phyloP scores from a whole-genome alignment of 768 basidiomycete genomes.

The Podaxis carcinomalis region DNA sequence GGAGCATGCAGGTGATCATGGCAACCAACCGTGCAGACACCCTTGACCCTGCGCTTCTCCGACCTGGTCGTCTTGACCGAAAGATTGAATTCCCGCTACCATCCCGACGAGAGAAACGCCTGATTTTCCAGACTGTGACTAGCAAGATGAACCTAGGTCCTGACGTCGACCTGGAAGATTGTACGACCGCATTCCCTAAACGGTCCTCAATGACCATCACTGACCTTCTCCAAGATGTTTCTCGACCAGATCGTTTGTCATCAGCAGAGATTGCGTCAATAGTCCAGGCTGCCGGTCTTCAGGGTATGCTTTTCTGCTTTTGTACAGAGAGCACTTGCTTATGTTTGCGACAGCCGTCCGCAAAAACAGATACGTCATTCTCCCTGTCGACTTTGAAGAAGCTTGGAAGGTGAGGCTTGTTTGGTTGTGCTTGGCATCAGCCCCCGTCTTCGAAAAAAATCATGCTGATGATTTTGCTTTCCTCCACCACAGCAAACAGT shows the following conservation, averaged over 20 bases:
- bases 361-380: conserved; percentile 96
- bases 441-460: conserved; percentile 22
- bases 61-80: conserved; percentile 94
- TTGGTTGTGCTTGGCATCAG: conserved; percentile 45
- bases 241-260: conserved; percentile 91
- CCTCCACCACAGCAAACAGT: conserved; percentile 76
- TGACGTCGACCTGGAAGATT: conserved; percentile 98
- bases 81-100: conserved; percentile 99
- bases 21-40: conserved; percentile 99
- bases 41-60: conserved; percentile 92
- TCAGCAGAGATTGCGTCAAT: conserved; percentile 95
- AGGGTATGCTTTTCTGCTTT: conserved; percentile 50
- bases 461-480: conserved; percentile 26
- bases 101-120: conserved; percentile 87
- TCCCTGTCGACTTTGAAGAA: conserved; percentile 97
- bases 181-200: conserved; percentile 41
- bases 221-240: conserved; percentile 65
- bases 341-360: conserved; percentile 65
- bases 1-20: conserved; percentile 83
- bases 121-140: conserved; percentile 98
- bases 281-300: conserved; percentile 94
- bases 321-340: background rate
- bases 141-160: conserved; percentile 97
- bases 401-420: conserved; percentile 92
- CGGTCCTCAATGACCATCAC: background rate